Conservation (phyloP, 2,329 filamentous ascomycete species). For the Ambrosiella cleistominuta region DNA sequence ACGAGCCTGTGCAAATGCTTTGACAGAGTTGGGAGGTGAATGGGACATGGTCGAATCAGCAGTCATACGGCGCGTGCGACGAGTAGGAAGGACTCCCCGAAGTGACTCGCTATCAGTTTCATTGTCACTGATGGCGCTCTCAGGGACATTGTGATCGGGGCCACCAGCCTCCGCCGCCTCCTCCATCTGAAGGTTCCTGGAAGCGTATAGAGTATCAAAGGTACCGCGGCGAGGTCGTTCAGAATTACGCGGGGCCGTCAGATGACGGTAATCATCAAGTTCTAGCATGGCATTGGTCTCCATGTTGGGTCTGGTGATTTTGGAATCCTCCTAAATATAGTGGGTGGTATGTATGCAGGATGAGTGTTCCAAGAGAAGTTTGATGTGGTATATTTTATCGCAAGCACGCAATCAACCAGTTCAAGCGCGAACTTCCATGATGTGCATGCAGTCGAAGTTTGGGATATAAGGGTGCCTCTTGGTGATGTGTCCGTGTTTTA, state of each 20-base stretch:
- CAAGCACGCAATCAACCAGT: background rate
- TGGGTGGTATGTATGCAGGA: background rate
- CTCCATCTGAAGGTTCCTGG: constrained; percentile 22
- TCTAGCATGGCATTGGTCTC: constrained; percentile 61
- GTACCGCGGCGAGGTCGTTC: constrained; percentile 48
- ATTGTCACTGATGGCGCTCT: constrained; percentile 61
- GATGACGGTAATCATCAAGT: constrained; percentile 73
- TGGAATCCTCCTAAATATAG: constrained; percentile 37
- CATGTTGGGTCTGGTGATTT: constrained; percentile 27
- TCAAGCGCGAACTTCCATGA: background rate
- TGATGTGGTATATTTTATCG: background rate
- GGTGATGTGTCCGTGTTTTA: background rate
- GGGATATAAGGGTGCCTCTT: background rate
- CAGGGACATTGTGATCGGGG: constrained; percentile 40
- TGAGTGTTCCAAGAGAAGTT: background rate
- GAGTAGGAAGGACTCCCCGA: constrained; percentile 23
- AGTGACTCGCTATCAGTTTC: constrained; percentile 47
- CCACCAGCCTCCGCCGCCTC: constrained; percentile 13
- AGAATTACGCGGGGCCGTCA: constrained; percentile 43
- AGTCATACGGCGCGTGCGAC: constrained; percentile 35
- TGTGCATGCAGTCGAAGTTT: background rate
- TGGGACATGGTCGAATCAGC: constrained; percentile 46
- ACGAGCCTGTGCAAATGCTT: constrained; percentile 84
- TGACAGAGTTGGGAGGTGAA: constrained; percentile 91
- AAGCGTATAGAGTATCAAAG: constrained; percentile 50